These are phyloP conservation scores for Xylariomycetidae sp. DNA, from an alignment of 2,329 filamentous ascomycete species.

Conservation along the genomic window DNA sequence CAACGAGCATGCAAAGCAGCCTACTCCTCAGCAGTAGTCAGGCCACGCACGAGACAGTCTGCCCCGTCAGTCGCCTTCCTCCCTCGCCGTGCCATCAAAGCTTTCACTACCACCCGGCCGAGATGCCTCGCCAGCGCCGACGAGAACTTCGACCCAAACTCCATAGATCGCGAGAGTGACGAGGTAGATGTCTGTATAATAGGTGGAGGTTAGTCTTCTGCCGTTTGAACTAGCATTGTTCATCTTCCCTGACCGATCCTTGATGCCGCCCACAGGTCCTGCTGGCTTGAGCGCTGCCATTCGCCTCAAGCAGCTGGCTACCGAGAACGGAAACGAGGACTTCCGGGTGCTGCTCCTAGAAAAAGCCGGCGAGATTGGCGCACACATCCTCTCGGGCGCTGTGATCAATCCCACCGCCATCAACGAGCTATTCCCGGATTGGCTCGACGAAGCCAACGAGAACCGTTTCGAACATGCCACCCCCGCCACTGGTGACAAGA, in stretches of 20 bases:
- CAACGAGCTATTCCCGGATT: conserved; percentile 87
- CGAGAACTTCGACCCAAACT: conserved; percentile 58
- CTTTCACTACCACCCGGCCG: conserved; percentile 31
- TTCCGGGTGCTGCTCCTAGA: conserved; percentile 90
- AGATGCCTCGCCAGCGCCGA: conserved; percentile 30
- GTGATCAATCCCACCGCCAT: conserved; percentile 87
- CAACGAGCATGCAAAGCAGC: conserved; percentile 13
- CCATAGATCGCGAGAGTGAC: conserved; percentile 80
- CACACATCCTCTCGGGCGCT: conserved; percentile 92
- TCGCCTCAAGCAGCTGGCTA: conserved; percentile 89
- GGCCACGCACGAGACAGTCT: conserved; percentile 6
- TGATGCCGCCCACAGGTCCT: conserved; percentile 63
- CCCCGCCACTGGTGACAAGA: conserved; percentile 74
- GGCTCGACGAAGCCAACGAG: conserved; percentile 83
- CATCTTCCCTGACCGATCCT: conserved; percentile 2
- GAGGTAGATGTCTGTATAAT: conserved; percentile 96
- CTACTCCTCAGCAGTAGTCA: conserved; percentile 14
- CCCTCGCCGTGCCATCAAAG: conserved; percentile 16
- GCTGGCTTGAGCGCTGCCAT: conserved; percentile 91
- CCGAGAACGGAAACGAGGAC: conserved; percentile 89
- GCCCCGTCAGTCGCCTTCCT: conserved; percentile 7
- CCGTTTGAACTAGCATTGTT: conserved; percentile 1
- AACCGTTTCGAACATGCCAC: conserved; percentile 84
- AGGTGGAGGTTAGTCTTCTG: conserved; percentile 60
- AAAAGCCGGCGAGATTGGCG: conserved; percentile 91